These are phyloP conservation scores for Plasmodium vivax DNA, from an alignment of 169 alveolate genomes.

Conservation along the genomic window DNA sequence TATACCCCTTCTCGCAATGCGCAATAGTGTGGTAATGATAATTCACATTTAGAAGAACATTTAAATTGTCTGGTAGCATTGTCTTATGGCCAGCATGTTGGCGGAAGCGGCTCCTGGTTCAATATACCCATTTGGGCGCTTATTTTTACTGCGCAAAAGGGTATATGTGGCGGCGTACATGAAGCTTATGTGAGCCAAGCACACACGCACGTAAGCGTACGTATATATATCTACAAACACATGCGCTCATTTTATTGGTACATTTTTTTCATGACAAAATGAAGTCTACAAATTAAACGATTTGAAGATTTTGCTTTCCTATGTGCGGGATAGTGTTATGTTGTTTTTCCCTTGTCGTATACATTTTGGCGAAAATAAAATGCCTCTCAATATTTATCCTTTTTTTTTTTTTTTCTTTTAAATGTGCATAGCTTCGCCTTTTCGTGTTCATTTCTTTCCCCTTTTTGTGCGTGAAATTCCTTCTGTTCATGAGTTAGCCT, in stretches of 20 bases:
- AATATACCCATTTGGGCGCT: background rate
- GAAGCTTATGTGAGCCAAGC: background rate
- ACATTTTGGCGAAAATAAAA: background rate
- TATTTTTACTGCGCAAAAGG: background rate
- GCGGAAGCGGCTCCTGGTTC: background rate
- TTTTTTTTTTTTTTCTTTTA: background rate
- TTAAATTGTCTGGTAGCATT: background rate
- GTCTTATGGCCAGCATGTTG: background rate
- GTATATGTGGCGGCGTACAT: background rate
- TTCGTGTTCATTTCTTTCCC: background rate
- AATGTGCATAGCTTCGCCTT: background rate
- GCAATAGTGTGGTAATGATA: background rate
- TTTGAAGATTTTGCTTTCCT: background rate
- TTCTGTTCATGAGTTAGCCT: background rate
- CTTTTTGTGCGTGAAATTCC: background rate
- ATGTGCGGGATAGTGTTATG: background rate
- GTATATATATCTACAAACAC: slow-evolving; percentile 11
- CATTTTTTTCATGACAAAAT: background rate
- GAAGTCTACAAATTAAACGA: background rate
- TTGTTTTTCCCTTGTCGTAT: background rate
- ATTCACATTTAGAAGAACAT: background rate
- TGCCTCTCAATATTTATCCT: background rate
- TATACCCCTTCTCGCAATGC: background rate
- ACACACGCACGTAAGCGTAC: background rate
- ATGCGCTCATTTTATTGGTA: background rate